Conservation (phyloP, 768 basidiomycete genomes). For the Lactarius hengduanensis region DNA sequence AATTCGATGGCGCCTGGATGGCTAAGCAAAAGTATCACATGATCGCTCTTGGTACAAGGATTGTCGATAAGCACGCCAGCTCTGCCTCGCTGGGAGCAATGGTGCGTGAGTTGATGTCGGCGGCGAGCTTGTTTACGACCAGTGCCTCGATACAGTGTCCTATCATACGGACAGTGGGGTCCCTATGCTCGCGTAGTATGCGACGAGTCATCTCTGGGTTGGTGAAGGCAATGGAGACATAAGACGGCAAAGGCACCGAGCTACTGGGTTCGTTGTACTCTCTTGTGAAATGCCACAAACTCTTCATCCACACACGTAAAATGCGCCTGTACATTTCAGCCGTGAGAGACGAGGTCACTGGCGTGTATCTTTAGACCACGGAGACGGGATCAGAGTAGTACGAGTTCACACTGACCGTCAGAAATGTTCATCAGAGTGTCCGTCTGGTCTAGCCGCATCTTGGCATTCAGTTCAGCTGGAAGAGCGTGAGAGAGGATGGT, state of each 20-base stretch:
- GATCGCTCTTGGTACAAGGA: neutral
- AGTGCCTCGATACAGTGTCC: neutral
- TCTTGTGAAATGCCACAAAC: neutral
- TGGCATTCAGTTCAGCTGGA: neutral
- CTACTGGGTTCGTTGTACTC: neutral
- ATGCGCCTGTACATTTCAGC: neutral
- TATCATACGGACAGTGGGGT: neutral
- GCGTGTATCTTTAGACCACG: neutral
- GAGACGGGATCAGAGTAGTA: neutral
- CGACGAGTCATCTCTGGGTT: neutral
- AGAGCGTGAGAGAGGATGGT: neutral
- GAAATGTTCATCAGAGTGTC: neutral
- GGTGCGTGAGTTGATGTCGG: neutral
- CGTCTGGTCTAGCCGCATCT: too few species aligned
- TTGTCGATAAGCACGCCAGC: neutral
- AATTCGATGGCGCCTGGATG: neutral
- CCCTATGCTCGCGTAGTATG: neutral
- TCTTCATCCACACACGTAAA: constrained; percentile 4
- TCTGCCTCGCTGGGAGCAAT: neutral
- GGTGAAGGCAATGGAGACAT: neutral
- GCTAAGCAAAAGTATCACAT: neutral
- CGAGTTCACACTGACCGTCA: neutral
- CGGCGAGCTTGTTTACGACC: neutral
- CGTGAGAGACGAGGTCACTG: neutral
- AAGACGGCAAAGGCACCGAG: neutral